Percentiles rank a stretch among this genome's conserved stretches.
Evolutionary conservation across 2,329 filamentous ascomycete species (phyloP).

Genomic region (Epichloe glyceriae): DNA sequence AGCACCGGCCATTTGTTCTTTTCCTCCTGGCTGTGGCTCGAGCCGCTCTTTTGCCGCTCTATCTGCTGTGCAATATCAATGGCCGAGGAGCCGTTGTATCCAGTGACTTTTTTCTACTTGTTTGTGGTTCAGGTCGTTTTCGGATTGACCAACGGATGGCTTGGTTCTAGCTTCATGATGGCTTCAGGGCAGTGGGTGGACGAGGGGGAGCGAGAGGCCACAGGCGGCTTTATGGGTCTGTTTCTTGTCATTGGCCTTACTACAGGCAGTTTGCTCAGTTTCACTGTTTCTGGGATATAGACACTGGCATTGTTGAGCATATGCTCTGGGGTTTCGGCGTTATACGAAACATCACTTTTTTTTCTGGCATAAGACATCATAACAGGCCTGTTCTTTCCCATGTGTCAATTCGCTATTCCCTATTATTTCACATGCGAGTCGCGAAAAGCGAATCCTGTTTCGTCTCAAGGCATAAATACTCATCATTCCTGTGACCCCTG

Average conservation of each 20-base stretch:
- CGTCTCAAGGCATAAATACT: not conserved
- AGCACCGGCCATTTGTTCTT: constrained; percentile 50
- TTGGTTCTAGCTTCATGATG: constrained; percentile 87
- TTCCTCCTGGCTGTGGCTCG: constrained; percentile 56
- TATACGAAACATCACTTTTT: not conserved
- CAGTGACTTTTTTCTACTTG: constrained; percentile 83
- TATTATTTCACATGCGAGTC: not conserved
- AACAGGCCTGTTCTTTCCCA: not conserved
- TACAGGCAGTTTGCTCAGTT: constrained; percentile 79
- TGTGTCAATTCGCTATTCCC: not conserved
- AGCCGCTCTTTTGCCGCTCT: constrained; percentile 65
- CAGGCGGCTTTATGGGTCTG: constrained; percentile 87
- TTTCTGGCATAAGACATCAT: not conserved
- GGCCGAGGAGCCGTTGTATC: constrained; percentile 59
- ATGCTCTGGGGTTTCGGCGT: not conserved
- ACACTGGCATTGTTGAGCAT: not conserved
- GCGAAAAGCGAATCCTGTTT: not conserved
- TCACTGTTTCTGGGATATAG: constrained; percentile 44
- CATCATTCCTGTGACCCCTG: not conserved
- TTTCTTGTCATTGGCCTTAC: constrained; percentile 77
- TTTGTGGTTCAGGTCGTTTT: constrained; percentile 72
- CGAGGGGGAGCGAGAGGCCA: constrained; percentile 70
- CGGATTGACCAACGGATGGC: constrained; percentile 74
- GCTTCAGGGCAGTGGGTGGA: constrained; percentile 70
- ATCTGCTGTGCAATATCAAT: constrained; percentile 77